Evolutionary conservation across 805 yeast species (phyloP).

Genomic region (Metschnikowia orientalis): DNA sequence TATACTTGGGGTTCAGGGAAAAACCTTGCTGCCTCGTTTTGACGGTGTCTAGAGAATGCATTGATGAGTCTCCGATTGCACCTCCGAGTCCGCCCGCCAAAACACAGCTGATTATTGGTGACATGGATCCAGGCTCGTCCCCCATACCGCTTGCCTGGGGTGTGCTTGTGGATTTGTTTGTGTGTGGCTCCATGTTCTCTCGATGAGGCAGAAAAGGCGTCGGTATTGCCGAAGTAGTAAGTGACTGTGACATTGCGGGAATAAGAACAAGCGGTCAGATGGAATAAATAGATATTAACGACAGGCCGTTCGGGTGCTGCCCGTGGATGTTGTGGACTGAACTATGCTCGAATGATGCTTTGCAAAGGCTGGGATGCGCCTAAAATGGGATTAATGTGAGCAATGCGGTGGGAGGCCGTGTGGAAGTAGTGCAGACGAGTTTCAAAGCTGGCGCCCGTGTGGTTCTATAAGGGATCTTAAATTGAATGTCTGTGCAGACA

Average conservation of each 20-base stretch:
- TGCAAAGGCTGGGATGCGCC: no score
- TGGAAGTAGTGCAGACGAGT: no score
- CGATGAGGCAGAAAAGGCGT: conserved; percentile 17
- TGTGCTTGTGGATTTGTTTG: no score
- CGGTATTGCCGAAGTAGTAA: conserved; percentile 19
- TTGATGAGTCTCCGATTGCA: conserved; percentile 80
- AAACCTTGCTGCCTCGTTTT: conserved; percentile 98
- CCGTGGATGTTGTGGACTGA: no score
- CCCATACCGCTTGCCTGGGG: conserved; percentile 1
- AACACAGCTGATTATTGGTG: conserved; percentile 57
- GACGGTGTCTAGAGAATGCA: conserved; percentile 96
- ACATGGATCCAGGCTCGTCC: conserved; percentile 11
- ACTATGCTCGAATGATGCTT: no score
- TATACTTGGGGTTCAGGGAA: conserved; percentile 60
- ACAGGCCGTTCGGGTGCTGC: no score
- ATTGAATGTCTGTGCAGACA: no score
- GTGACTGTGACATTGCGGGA: conserved; percentile 13
- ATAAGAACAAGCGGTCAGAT: background rate
- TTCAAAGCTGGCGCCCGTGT: no score
- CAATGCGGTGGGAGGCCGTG: no score
- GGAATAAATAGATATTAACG: no score
- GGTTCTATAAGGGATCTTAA: no score
- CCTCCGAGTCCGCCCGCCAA: conserved; percentile 96
- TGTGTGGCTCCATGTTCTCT: conserved; percentile 10
- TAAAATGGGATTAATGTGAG: no score